Base-by-base conservation (phyloP, 73 alveolate genomes). In the Symbiodinium natans region DNA sequence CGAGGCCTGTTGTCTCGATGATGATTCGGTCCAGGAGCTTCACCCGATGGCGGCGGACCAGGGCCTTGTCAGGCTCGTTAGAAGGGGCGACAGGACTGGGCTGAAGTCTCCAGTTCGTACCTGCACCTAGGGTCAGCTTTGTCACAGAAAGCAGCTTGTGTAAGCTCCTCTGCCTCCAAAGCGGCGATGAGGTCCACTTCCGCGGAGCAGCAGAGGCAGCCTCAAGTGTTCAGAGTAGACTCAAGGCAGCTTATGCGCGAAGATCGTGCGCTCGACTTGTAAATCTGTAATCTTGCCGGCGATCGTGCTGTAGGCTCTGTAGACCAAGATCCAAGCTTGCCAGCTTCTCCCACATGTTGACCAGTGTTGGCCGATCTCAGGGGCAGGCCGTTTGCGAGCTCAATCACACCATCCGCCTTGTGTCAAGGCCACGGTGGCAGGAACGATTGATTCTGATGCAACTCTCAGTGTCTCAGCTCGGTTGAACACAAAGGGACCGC, bases 181-280 rank as follows among this genome's bases (percentile, higher is more conserved):
- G 97, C 97, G n/a, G 88, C 97, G 2, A 90, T 82, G 29, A 90
- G 88, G 97, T 90, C 97, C 8, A 90, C 97, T n/a, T 90, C 97
- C 13, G 97, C 97, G 10, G 97, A 71, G 88, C 97, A 90, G 88
- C 97, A 90, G 21, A 90, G 97, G 88, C 97, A 90, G 83, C 95
- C 95, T 86, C 59, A 46, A 23, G 38, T 56, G 59, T 9, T 46
- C 13, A 46, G 59, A 46, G 59, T 13, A 46, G 59, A 13, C 13
- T 46, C 13, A 46, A 13, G 59, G 59, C 13, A 13, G 59, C n/a
- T n/a, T n/a, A n/a, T n/a, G n/a, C n/a, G n/a, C n/a, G n/a, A n/a
- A n/a, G n/a, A n/a, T n/a, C n/a, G n/a, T n/a, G n/a, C n/a, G n/a
- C n/a, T n/a, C n/a, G n/a, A n/a, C n/a, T n/a, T n/a, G n/a, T n/a